These are phyloP conservation scores for Orychophragmus violaceus DNA, from an alignment of 345 rosid genomes.

Conservation along the genomic window DNA sequence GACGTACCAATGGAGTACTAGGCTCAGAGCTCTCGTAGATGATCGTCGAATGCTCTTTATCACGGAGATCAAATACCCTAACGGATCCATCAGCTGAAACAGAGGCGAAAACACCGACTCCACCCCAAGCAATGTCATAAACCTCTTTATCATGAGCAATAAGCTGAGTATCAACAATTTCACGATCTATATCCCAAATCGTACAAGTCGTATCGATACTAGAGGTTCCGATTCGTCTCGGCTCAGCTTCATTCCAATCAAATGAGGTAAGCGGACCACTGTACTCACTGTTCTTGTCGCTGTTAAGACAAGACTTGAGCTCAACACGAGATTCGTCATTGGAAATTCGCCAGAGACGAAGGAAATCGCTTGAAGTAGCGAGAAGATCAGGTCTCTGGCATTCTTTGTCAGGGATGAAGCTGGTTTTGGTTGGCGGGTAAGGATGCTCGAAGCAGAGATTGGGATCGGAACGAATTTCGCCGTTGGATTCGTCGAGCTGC, in stretches of 20 bases:
- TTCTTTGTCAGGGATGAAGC: constrained; percentile 87
- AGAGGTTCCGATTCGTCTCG: constrained; percentile 81
- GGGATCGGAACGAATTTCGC: constrained; percentile 79
- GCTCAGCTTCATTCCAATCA: constrained; percentile 97
- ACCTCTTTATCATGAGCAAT: constrained; percentile 95
- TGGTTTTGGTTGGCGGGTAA: constrained; percentile 75
- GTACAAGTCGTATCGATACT: constrained; percentile 93
- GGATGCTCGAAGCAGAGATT: constrained; percentile 83
- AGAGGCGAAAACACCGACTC: constrained; percentile 86
- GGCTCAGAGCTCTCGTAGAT: too few species aligned
- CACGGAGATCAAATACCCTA: too few species aligned
- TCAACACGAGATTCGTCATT: constrained; percentile 64
- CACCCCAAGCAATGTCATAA: constrained; percentile 94
- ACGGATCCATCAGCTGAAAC: constrained; percentile 87
- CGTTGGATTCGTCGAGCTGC: constrained; percentile 90
- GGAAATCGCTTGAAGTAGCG: constrained; percentile 86
- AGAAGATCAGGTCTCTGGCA: constrained; percentile 78
- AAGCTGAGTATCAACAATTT: constrained; percentile 79
- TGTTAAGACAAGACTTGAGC: constrained; percentile 54
- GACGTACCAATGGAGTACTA: constrained; percentile 66
- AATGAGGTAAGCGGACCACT: constrained; percentile 92
- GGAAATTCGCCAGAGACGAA: constrained; percentile 71
- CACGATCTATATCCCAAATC: constrained; percentile 88
- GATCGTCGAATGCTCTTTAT: too few species aligned
- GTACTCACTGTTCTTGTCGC: constrained; percentile 80